These are phyloP conservation scores for Claviceps citrina DNA, from an alignment of 2,329 filamentous ascomycete genomes.

Conservation along the genomic window DNA sequence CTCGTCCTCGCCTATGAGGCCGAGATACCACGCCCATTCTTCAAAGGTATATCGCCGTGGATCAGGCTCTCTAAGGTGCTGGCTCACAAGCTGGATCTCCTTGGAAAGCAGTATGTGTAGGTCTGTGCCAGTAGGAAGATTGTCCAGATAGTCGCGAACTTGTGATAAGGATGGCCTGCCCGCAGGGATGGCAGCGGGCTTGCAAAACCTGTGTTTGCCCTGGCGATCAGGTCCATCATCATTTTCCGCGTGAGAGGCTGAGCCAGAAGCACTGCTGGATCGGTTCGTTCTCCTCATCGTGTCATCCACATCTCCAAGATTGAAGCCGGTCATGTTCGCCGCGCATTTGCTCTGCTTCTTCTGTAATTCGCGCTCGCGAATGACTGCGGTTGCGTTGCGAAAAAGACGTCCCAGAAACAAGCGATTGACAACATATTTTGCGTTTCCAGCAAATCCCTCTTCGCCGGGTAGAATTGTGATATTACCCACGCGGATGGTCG, in stretches of 20 bases:
- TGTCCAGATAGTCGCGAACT: conserved; percentile 20
- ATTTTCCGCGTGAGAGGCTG: neutral
- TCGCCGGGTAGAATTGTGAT: conserved; percentile 47
- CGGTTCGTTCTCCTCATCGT: neutral
- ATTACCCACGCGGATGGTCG: conserved; percentile 40
- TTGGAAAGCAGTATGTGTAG: conserved; percentile 53
- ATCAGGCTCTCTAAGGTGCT: conserved; percentile 41
- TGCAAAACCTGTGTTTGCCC: conserved; percentile 5
- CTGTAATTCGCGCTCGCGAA: conserved; percentile 4
- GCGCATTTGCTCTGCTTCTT: neutral
- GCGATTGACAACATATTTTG: conserved; percentile 27
- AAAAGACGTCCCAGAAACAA: conserved; percentile 31
- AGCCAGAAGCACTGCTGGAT: conserved; percentile 1
- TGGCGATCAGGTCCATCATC: conserved; percentile 1
- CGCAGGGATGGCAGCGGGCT: neutral
- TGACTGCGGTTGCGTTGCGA: conserved; percentile 1
- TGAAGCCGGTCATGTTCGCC: conserved; percentile 2
- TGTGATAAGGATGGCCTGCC: conserved; percentile 20
- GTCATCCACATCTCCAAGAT: conserved; percentile 2
- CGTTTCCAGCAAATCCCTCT: conserved; percentile 27
- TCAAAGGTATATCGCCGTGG: conserved; percentile 60
- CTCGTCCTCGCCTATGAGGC: conserved; percentile 57
- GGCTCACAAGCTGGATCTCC: conserved; percentile 51
- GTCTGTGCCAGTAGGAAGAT: conserved; percentile 29
- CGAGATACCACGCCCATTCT: conserved; percentile 75